Conservation (phyloP, 257 asterid genomes). For the Solanum dulcamara region DNA sequence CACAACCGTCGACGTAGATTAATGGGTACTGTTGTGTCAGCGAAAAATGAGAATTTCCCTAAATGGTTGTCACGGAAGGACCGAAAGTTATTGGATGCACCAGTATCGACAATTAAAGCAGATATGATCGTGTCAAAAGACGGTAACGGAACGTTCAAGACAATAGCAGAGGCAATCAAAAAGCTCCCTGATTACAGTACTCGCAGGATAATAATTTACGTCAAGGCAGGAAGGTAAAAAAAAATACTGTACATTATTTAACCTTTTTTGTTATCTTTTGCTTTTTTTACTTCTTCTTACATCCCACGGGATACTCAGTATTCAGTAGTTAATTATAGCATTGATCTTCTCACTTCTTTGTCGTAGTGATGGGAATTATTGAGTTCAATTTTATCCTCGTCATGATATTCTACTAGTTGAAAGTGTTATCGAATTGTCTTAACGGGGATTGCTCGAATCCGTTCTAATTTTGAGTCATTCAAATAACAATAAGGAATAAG, state of each 20-base stretch:
- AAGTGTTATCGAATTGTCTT: neutral
- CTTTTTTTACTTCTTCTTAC: neutral
- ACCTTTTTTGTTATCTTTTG: neutral
- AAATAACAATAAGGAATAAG: no score
- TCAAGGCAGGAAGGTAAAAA: constrained; percentile 85
- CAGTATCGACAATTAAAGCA: constrained; percentile 42
- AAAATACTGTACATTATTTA: no score
- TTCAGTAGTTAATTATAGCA: neutral
- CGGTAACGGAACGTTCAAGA: constrained; percentile 75
- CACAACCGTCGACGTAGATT: constrained; percentile 58
- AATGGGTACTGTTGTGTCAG: constrained; percentile 3
- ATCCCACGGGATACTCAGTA: neutral
- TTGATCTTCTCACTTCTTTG: neutral
- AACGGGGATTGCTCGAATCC: no score
- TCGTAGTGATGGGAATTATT: neutral
- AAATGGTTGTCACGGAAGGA: constrained; percentile 63
- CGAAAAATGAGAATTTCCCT: constrained; percentile 36
- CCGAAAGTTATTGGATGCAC: constrained; percentile 38
- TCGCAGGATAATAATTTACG: constrained; percentile 68
- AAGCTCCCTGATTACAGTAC: constrained; percentile 61
- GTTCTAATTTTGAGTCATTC: no score
- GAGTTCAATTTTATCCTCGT: neutral
- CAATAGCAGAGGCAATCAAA: constrained; percentile 81
- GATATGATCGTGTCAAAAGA: constrained; percentile 59
- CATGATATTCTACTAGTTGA: neutral